Conservation (phyloP, 257 asterid genomes). For the Henckelia pumila region DNA sequence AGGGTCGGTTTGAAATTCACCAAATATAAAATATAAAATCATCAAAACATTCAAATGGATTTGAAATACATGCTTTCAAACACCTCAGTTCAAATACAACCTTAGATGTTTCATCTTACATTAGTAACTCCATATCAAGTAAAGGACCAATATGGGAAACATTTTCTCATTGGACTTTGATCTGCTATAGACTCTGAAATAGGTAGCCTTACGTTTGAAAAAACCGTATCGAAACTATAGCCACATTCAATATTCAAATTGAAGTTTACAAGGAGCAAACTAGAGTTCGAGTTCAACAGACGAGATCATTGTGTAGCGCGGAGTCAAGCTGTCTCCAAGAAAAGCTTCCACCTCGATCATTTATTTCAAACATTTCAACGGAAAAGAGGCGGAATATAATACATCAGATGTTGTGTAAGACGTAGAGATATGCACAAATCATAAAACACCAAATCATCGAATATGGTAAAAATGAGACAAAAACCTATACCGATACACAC, state of each 20-base stretch:
- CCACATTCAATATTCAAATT: background rate
- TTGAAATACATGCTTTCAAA: background rate
- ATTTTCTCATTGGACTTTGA: background rate
- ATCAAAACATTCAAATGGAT: too few relatives aligned
- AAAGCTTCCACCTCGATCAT: background rate
- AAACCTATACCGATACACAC: background rate
- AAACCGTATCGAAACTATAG: background rate
- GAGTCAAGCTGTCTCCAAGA: background rate
- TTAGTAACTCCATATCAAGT: background rate
- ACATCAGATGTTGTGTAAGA: background rate
- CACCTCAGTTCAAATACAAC: background rate
- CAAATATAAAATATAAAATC: too few relatives aligned
- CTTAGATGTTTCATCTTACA: background rate
- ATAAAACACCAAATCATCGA: background rate
- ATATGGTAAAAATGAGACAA: background rate
- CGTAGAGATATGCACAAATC: background rate
- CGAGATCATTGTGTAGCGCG: background rate
- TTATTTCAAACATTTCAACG: background rate
- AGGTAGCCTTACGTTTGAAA: background rate
- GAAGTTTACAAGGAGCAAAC: background rate
- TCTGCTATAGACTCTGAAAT: background rate
- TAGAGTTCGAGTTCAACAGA: background rate
- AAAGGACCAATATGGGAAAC: background rate
- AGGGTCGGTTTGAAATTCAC: too few relatives aligned
- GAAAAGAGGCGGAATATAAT: background rate